These are phyloP conservation scores for Cicer arietinum DNA, from an alignment of 306 rosid species.

Conservation along the genomic window DNA sequence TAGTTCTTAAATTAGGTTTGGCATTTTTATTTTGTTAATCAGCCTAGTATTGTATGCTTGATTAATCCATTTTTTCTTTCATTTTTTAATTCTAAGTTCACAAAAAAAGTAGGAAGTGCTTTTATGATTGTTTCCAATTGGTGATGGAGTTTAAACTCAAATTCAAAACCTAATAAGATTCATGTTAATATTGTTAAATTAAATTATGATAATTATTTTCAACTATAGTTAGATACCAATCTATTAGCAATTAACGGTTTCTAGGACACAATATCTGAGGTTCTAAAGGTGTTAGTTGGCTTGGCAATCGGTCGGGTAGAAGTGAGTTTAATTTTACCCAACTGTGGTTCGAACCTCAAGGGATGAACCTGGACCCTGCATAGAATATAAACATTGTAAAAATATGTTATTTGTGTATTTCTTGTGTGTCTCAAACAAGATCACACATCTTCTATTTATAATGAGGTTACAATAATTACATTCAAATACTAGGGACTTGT, in stretches of 20 bases:
- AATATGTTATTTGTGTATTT: no score
- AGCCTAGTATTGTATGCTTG: constrained; percentile 17
- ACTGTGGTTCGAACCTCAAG: background rate
- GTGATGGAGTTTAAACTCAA: background rate
- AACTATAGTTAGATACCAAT: background rate
- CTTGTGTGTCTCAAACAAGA: no score
- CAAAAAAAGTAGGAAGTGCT: background rate
- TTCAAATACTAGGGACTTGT: no score
- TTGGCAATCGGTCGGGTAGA: background rate
- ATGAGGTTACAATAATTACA: no score
- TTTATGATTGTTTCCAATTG: constrained; percentile 10
- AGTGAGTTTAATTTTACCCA: background rate
- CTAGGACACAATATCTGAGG: background rate
- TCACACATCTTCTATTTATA: no score
- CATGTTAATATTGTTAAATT: background rate
- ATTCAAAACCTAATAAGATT: constrained; percentile 12
- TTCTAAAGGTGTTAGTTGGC: background rate
- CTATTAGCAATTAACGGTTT: background rate
- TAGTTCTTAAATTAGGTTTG: background rate
- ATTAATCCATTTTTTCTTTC: constrained; percentile 9
- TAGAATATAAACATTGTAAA: background rate
- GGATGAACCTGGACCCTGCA: background rate
- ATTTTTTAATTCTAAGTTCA: background rate
- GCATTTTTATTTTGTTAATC: background rate
- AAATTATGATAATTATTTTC: constrained; percentile 1